These are phyloP conservation scores for Fraxinus dipetala DNA, from an alignment of 305 asterid species.

Conservation along the genomic window DNA sequence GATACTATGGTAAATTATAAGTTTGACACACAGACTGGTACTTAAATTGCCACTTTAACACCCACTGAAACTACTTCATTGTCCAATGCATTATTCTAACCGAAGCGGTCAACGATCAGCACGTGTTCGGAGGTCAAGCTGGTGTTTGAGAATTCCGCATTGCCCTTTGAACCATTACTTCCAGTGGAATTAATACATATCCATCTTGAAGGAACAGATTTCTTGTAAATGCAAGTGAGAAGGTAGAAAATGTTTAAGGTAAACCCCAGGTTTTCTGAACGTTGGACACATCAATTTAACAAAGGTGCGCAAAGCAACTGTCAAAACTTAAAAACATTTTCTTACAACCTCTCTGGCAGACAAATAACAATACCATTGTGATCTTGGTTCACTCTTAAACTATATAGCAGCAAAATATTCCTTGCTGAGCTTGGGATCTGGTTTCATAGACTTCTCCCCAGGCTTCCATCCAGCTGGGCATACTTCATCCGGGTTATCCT, in stretches of 20 bases:
- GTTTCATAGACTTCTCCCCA: slow-evolving; percentile 96
- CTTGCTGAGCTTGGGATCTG: slow-evolving; percentile 95
- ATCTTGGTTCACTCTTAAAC: not conserved
- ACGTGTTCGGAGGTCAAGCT: not conserved
- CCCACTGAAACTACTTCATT: not conserved
- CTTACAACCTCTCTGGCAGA: slow-evolving; percentile 30
- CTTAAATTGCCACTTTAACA: not conserved
- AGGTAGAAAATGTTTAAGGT: not conserved
- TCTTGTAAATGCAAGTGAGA: not conserved
- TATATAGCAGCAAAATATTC: slow-evolving; percentile 88
- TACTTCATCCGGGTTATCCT: slow-evolving; percentile 96
- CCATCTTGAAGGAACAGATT: not conserved
- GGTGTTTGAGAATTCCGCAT: not conserved
- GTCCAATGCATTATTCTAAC: not conserved
- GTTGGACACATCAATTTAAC: not conserved
- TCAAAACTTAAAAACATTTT: slow-evolving; percentile 16
- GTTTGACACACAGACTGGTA: too few species aligned
- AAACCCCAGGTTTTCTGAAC: not conserved
- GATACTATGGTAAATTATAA: not conserved
- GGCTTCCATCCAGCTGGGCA: slow-evolving; percentile 99
- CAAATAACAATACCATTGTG: slow-evolving; percentile 12
- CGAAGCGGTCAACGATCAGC: not conserved
- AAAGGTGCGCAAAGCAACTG: not conserved
- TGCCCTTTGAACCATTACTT: not conserved
- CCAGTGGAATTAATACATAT: not conserved